Evolutionary conservation across 768 basidiomycete genomes (phyloP).

Genomic region (Auricularia cornea): DNA sequence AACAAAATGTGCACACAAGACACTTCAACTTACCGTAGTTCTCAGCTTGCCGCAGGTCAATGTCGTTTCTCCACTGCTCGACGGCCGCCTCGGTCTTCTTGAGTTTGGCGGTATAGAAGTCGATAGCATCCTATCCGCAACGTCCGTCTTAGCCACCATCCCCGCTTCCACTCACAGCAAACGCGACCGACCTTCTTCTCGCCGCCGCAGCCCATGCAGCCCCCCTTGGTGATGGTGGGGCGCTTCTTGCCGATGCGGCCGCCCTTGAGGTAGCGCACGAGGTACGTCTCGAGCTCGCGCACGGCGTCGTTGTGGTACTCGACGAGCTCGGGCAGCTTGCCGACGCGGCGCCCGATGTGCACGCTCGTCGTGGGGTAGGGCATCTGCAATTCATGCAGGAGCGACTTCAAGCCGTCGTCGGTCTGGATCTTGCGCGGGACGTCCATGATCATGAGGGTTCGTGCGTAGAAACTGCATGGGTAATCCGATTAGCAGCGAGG

Average conservation of each 20-base stretch:
- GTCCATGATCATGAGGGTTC: constrained; percentile 75
- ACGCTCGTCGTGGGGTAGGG: constrained; percentile 91
- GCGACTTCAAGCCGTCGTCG: constrained; percentile 72
- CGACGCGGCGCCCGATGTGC: constrained; percentile 81
- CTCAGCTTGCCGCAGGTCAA: constrained; percentile 70
- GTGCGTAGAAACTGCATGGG: constrained; percentile 90
- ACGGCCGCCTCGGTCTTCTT: constrained; percentile 64
- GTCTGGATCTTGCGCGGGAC: constrained; percentile 76
- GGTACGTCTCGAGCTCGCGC: constrained; percentile 78
- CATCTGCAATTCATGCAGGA: constrained; percentile 63
- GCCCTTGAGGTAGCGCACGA: constrained; percentile 85
- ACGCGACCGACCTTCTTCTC: constrained; percentile 38
- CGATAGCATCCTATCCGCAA: constrained; percentile 65
- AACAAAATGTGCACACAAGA: too few species aligned
- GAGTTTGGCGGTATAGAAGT: constrained; percentile 65
- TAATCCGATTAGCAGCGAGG: too few species aligned
- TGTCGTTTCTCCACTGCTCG: constrained; percentile 62
- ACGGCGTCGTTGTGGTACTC: constrained; percentile 92
- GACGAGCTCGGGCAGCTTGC: constrained; percentile 81
- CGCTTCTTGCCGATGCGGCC: constrained; percentile 72
- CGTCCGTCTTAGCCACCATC: too few species aligned
- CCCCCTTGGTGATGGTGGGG: constrained; percentile 74
- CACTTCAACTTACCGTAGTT: constrained; percentile 44
- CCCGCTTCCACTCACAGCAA: not conserved
- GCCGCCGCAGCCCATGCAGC: constrained; percentile 76